A percentile compares a stretch with the other conserved stretches of the same genome.
These are phyloP conservation scores for Leishmania arabica DNA, from an alignment of 208 protist genomes.

Conservation along the genomic window DNA sequence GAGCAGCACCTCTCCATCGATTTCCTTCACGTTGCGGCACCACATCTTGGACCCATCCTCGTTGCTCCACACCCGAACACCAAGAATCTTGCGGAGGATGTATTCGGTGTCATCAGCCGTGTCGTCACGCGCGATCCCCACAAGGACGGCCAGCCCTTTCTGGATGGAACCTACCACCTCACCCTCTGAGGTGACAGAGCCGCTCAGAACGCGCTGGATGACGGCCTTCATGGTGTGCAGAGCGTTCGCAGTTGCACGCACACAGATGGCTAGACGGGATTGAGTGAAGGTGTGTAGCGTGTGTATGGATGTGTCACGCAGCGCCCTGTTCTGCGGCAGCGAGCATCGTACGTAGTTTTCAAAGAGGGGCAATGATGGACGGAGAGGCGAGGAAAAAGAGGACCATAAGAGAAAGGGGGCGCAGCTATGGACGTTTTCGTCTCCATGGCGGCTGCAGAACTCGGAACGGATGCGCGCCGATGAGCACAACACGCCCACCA, in stretches of 20 bases:
- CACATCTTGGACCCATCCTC: conserved; percentile 73
- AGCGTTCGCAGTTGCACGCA: neutral
- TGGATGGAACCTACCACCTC: conserved; percentile 76
- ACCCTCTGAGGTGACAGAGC: conserved; percentile 68
- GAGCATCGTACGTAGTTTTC: neutral
- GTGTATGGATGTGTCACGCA: neutral
- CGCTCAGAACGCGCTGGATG: conserved; percentile 80
- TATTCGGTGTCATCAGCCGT: conserved; percentile 78
- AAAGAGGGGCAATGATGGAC: neutral
- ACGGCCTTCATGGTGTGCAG: conserved; percentile 71
- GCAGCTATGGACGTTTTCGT: neutral
- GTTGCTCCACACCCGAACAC: conserved; percentile 66
- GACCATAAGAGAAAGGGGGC: neutral
- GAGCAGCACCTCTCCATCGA: conserved; percentile 83
- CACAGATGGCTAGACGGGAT: neutral
- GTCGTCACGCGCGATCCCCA: conserved; percentile 83
- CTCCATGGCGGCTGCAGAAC: neutral
- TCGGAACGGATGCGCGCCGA: neutral
- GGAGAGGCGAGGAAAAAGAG: neutral
- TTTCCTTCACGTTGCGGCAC: conserved; percentile 79
- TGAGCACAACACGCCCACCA: neutral
- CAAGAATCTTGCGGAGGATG: conserved; percentile 81
- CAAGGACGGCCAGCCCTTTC: conserved; percentile 76
- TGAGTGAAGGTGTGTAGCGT: neutral
- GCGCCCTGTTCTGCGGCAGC: neutral